These are phyloP conservation scores for Glycyrrhiza uralensis DNA, from an alignment of 306 rosid genomes.

Conservation along the genomic window DNA sequence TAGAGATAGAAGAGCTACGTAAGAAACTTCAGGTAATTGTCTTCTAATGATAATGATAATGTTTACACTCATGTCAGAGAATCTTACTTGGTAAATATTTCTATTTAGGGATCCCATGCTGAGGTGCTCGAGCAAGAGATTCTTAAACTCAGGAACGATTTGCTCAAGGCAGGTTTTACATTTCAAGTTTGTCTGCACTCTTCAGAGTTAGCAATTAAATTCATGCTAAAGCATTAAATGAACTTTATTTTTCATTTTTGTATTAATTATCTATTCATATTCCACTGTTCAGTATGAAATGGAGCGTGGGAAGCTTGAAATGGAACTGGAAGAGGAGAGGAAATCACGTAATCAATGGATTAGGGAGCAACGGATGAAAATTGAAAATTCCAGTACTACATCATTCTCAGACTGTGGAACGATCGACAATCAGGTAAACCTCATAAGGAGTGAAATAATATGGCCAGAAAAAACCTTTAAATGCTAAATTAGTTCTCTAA, in stretches of 20 bases:
- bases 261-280: slow-evolving; percentile 26
- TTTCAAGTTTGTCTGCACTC: slow-evolving; percentile 10
- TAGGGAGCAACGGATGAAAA: slow-evolving; percentile 61
- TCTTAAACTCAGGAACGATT: slow-evolving; percentile 83
- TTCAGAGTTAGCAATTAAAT: not conserved
- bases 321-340: slow-evolving; percentile 80
- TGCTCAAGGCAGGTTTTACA: slow-evolving; percentile 63
- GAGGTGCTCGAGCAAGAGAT: slow-evolving; percentile 88
- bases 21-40: slow-evolving; percentile 76
- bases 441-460: slow-evolving; percentile 15
- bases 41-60: slow-evolving; percentile 11
- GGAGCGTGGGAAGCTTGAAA: slow-evolving; percentile 87
- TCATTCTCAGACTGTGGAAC: slow-evolving; percentile 47
- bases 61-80: not conserved
- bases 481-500: not conserved
- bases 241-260: not conserved
- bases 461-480: not conserved
- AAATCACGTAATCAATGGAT: slow-evolving; percentile 64
- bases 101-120: slow-evolving; percentile 83
- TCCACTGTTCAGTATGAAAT: slow-evolving; percentile 63
- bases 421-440: slow-evolving; percentile 60
- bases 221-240: slow-evolving; percentile 9
- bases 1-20: slow-evolving; percentile 89
- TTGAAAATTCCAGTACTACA: slow-evolving; percentile 46
- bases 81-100: slow-evolving; percentile 11